Evolutionary conservation across 495 filamentous ascomycete genomes (phyloP).

Genomic region (Xylaria telfairii): DNA sequence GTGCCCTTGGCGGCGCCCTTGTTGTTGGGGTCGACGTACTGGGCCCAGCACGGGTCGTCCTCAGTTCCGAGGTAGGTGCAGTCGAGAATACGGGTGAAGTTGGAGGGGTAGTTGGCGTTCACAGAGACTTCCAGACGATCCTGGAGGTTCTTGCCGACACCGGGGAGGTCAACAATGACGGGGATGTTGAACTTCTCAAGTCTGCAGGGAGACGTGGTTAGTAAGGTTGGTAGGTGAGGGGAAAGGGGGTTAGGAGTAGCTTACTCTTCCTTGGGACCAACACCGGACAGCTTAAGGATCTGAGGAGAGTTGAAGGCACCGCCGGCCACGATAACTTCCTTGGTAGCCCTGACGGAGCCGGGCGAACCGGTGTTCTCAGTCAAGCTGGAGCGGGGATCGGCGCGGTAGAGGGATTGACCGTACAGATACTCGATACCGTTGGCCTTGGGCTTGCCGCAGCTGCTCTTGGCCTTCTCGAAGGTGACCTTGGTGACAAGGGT

Average conservation of each 20-base stretch:
- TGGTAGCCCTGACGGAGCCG: slow-evolving; percentile 54
- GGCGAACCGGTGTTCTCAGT: slow-evolving; percentile 43
- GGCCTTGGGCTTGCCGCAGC: slow-evolving; percentile 50
- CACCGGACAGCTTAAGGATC: slow-evolving; percentile 67
- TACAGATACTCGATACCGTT: slow-evolving; percentile 68
- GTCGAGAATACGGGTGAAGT: slow-evolving; percentile 50
- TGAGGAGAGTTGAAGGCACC: slow-evolving; percentile 68
- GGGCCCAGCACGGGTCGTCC: slow-evolving; percentile 58
- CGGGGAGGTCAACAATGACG: slow-evolving; percentile 60
- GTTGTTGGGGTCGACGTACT: slow-evolving; percentile 25
- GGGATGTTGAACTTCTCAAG: slow-evolving; percentile 48
- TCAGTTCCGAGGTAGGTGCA: slow-evolving; percentile 54
- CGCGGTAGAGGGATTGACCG: slow-evolving; percentile 64
- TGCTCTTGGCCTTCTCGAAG: slow-evolving; percentile 51
- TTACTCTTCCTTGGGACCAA: slow-evolving; percentile 61
- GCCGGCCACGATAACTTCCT: slow-evolving; percentile 69
- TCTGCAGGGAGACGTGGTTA: background rate
- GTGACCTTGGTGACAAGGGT: slow-evolving; percentile 65
- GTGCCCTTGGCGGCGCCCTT: slow-evolving; percentile 48
- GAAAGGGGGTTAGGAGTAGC: background rate
- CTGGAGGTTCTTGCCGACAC: slow-evolving; percentile 70
- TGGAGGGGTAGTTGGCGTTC: slow-evolving; percentile 47
- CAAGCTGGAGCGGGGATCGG: slow-evolving; percentile 51
- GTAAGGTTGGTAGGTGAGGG: background rate
- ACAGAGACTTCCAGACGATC: slow-evolving; percentile 66